Percentiles rank a stretch among this genome's conserved stretches.
These are phyloP conservation scores for Calophaca sinica DNA, from an alignment of 306 rosid species.

Conservation along the genomic window DNA sequence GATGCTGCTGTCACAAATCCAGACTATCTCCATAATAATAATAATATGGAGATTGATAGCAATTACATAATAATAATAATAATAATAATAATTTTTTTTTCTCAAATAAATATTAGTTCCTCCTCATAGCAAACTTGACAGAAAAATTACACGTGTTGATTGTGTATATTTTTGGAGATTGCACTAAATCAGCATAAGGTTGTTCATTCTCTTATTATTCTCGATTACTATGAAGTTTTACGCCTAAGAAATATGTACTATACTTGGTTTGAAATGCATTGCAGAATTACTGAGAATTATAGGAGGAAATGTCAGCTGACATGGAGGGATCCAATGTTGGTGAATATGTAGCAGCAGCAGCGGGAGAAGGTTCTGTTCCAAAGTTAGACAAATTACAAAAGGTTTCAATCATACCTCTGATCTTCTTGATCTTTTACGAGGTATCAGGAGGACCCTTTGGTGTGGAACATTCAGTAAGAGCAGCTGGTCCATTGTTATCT, in stretches of 20 bases:
- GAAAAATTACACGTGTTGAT: too few species aligned
- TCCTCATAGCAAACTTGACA: too few species aligned
- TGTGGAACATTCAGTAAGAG: slow-evolving; percentile 65
- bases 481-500: slow-evolving; percentile 69
- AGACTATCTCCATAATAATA: too few species aligned
- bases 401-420: slow-evolving; percentile 52
- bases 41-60: too few species aligned
- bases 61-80: too few species aligned
- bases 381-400: slow-evolving; percentile 32
- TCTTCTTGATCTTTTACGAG: slow-evolving; percentile 70
- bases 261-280: slow-evolving; percentile 28
- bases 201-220: neutral
- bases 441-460: slow-evolving; percentile 83
- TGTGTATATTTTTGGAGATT: too few species aligned
- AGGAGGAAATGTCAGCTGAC: slow-evolving; percentile 9
- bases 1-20: too few species aligned
- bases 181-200: too few species aligned
- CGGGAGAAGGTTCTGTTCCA: slow-evolving; percentile 40
- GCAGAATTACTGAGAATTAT: slow-evolving; percentile 19
- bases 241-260: neutral
- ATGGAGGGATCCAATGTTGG: slow-evolving; percentile 42
- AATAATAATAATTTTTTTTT: too few species aligned
- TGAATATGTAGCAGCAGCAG: slow-evolving; percentile 28
- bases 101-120: too few species aligned
- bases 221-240: neutral